Evolutionary conservation across 2,329 filamentous ascomycete genomes (phyloP).

Genomic region (Trichoderma sp.): DNA sequence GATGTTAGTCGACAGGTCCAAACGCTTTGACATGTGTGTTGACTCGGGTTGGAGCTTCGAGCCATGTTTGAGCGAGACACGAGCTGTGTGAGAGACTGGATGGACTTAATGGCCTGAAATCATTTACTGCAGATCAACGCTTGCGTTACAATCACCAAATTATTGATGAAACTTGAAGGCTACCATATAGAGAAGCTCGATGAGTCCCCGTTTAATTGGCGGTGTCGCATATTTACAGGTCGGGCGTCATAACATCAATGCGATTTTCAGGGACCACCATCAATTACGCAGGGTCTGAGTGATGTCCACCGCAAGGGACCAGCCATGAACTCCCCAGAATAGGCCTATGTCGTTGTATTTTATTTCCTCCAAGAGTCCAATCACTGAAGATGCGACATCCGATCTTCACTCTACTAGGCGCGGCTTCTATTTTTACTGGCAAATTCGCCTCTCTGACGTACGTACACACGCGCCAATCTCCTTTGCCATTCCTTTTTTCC

Average conservation of each 20-base stretch:
- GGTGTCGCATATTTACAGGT: neutral
- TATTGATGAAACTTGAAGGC: neutral
- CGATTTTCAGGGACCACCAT: constrained; percentile 8
- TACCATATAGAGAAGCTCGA: neutral
- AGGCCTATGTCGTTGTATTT: neutral
- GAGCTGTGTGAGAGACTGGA: neutral
- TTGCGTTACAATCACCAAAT: neutral
- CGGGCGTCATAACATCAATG: neutral
- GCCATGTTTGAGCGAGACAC: neutral
- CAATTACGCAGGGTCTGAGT: neutral
- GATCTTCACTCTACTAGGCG: neutral
- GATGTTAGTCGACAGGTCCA: neutral
- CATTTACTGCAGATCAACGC: neutral
- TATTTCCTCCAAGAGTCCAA: neutral
- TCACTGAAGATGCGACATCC: neutral
- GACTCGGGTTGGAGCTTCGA: neutral
- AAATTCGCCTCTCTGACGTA: constrained; percentile 7
- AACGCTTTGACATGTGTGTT: neutral
- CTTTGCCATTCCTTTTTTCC: too few species aligned
- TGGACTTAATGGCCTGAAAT: neutral
- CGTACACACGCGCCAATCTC: neutral
- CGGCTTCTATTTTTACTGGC: neutral
- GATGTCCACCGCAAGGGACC: neutral
- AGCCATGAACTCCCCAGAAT: neutral
- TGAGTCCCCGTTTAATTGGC: neutral